Evolutionary conservation across 2,329 filamentous ascomycete species (phyloP), one percentile per base, ranked within the genome.

Genomic region (Macroventuria anomochaeta): DNA sequence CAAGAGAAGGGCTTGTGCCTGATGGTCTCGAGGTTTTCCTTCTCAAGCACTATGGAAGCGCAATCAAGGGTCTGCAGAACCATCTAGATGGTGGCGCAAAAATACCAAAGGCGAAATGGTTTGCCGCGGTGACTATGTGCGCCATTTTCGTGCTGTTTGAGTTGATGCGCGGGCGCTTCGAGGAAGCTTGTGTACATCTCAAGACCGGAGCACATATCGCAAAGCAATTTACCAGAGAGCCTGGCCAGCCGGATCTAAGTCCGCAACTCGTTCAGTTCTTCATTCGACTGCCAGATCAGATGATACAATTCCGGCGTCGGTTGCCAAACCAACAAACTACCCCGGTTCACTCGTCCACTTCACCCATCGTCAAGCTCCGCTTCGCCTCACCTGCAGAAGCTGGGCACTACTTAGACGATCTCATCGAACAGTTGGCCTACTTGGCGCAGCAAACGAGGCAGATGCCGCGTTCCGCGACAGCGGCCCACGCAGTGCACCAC

Each of bases 361-460:
- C 37, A 11, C n/a, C 21, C 4, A 21, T 7, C 12, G 13, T 20
- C 7, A 12, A 29, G 25, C 31, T 55, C 7, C 40, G 42, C 13
- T 56, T 56, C 12, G 10, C 42, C 12, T 46, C 47, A 7, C 32
- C 43, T 12, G n/a, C 29, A 21, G 53, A 56, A 31, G 53, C 42
- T 4, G 42, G 17, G 7, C 28, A 47, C 28, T 38, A 47, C 28
- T 38, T 56, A 11, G 47, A 47, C n/a, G 41, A 50, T 3, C 32
- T 52, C n/a, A 21, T 40, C 15, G 53, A 51, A 17, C 38, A 33
- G 12, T 18, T 56, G 13, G 41, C 47, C 2, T 23, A 47, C 32
- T 25, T 46, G 3, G 42, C 53, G 8, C 42, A 56, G 20, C 53
- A 52, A 25, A 28, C 15, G 7, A 41, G 42, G 12, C 6, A 36